Evolutionary conservation across 1,139 yeast genomes (phyloP), one percentile per base, ranked within the genome.

Genomic region (Debaryomycetaceae sp.): DNA sequence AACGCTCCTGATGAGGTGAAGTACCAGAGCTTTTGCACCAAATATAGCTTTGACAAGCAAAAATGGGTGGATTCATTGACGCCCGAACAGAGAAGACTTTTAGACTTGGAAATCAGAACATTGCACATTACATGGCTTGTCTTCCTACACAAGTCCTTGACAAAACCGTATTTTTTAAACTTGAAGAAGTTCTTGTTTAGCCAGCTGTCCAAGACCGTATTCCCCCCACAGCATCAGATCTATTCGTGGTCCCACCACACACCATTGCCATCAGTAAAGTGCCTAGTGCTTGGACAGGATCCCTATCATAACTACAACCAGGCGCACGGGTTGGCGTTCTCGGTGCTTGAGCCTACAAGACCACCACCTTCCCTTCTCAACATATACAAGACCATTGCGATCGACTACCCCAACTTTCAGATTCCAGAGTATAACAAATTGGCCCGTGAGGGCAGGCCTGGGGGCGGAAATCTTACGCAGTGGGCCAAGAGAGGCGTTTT

Each of bases 241-340:
- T 93, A 93, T 62, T 87, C 97, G 0, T 93, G 99, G 98, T 85
- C 96, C 1, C 79, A 90, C 39, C 73, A 84, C 33, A 89, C 98
- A 0, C 97, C 97, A 0, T 70, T 93, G 34, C 73, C 81, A 5
- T 63, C 77, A 1, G 86, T 91, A 30, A 84, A 82, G 57, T 95
- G 95, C 33, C 77, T 93, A 4, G 75, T 95, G 14, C 70, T 95
- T 39, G 99, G 99, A 1, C 99, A 93, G 62, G 99, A 93, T 62
- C 99, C 99, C 0, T 93, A 93, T 60, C 99, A 95, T 63, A 90
- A 90, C 59, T 66, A 65, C 54, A 87, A 87, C 58, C 99, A 93
- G 62, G 99, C 99, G 0, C 99, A 93, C 58, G 99, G 99, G 0
- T 70, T 93, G 27, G 98, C 99, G 5, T 93, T 93, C 57, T 86